Base-by-base conservation (phyloP, 371 early-diverging fungal genomes). In the Saksenaea vasiformis region DNA sequence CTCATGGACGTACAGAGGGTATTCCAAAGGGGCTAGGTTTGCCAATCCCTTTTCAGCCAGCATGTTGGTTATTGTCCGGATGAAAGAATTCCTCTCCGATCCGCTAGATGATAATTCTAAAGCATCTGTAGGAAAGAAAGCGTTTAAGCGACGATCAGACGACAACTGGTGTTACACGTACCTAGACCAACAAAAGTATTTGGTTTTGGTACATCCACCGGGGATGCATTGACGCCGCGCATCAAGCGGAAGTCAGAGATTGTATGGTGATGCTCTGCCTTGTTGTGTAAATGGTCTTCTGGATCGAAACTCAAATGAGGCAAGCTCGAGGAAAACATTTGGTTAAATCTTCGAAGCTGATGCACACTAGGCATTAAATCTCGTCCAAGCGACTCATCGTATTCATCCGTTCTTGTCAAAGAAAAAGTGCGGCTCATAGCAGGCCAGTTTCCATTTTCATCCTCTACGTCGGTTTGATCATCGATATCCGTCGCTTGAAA, bases 41-140 rank as follows among this genome's bases (percentile, higher is more conserved):
- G 77, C 81, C 0, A 85, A 75, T 31, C 81, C 73, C 62, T 81
- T 79, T 28, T 91, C 92, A 17, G 86, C 88, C 81, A 91, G 87
- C 41, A 95, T 81, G 38, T 84, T 90, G 5, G 93, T 82, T 9
- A 93, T 74, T 0, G 93, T 90, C 70, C 88, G 87, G 75, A 95
- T 86, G 44, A 93, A 80, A 0, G 93, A 91, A 19, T 78, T 77
- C 17, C 83, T 66, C 56, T 80, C 73, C 36, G 59, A 61, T 11
- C 63, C 69, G 55, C 65, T 63, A 0, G 71, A 59, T 1, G 75
- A 65, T 59, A 73, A 66, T n/a, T 78, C 78, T 9, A 74, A 7
- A 41, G 24, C 60, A 22, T 47, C 51, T 47, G 11, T 11, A 47
- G 24, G 9, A n/a, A 0, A 47, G 5, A 9, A 19, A 31, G 31